phyloP scores from a whole-genome alignment of 192 early-diverging fungal species.

The Gonapodya prolifera region DNA sequence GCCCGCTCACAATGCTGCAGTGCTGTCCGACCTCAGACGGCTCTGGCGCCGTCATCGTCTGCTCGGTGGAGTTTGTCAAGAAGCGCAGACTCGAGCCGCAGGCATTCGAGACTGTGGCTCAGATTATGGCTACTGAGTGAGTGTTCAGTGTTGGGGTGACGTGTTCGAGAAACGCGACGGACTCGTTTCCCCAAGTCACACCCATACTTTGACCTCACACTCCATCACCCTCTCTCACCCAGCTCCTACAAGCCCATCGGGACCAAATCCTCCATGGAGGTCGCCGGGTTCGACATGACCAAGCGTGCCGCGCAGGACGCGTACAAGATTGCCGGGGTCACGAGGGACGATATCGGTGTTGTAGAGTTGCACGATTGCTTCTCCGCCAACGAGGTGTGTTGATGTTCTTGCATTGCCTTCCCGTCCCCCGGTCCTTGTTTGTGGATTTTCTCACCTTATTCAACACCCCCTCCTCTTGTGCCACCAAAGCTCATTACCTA shows the following conservation, averaged over 20 bases:
- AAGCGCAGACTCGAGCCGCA: conserved; percentile 44
- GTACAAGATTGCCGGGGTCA: conserved; percentile 43
- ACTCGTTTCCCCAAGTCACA: too few relatives aligned
- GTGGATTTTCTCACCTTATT: background rate
- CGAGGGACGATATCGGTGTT: conserved; percentile 41
- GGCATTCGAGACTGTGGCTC: conserved; percentile 53
- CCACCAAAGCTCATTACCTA: conserved; percentile 33
- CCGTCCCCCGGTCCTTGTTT: background rate
- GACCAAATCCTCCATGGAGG: conserved; percentile 36
- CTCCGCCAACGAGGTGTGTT: conserved; percentile 53
- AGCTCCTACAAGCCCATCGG: conserved; percentile 27
- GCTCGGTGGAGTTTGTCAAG: conserved; percentile 48
- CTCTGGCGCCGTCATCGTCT: conserved; percentile 47
- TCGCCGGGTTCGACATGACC: conserved; percentile 58
- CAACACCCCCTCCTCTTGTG: background rate
- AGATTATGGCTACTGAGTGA: conserved; percentile 60
- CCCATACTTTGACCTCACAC: too few relatives aligned
- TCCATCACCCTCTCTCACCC: too few relatives aligned
- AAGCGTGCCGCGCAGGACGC: conserved; percentile 40
- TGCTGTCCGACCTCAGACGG: too few relatives aligned
- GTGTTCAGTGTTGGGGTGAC: too few relatives aligned
- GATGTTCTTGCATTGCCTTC: background rate
- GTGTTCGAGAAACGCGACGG: too few relatives aligned
- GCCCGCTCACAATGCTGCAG: conserved; percentile 55
- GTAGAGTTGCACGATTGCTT: too few relatives aligned